Base-by-base conservation (phyloP, 495 filamentous ascomycete genomes). In the Sphaerosporella brunnea region DNA sequence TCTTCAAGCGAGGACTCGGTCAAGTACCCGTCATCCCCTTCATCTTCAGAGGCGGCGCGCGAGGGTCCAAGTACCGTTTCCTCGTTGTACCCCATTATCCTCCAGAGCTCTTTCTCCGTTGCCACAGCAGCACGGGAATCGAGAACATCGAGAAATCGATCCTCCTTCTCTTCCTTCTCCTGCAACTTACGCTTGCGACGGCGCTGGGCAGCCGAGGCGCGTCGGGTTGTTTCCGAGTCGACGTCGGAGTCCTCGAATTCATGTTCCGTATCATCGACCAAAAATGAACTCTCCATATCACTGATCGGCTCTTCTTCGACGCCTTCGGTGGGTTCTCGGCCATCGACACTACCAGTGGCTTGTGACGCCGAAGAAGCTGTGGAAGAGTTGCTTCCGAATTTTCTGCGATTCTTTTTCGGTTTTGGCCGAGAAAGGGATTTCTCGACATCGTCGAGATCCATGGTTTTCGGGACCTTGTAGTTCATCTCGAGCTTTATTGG, bases 81-180 rank as follows among this genome's bases (percentile, higher is more conserved):
- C 34, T 0, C 44, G 3, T 44, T 25, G 21, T 47, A 55, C 18
- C 23, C 42, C 32, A 58, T 36, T 28, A 53, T 32, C 39, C 47
- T 25, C 56, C 56, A 59, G 24, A 59, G 25, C 19, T 23, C 26
- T 24, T 28, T 45, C 44, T 59, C 56, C n/a, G 43, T 48, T 10
- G 51, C 26, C 16, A 46, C 32, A 36, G 51, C 50, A 4, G 42
- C 37, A 16, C 35, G 43, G 20, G 16, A 30, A 23, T 59, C 56
- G 9, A 53, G 15, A 20, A 18, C 38, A 20, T 59, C 51, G 42
- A 53, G 43, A 34, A 36, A 48, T 15, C 15, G 18, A 38, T 58
- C 55, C 26, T 57, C 54, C 15, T 34, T 32, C 9, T 30, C 26
- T 21, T 41, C 50, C 23, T 47, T 21, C 16, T 19, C n/a, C 8